Evolutionary conservation across 768 basidiomycete genomes (phyloP), one percentile per base, ranked within the genome.

Genomic region (Lentinula aciculospora): DNA sequence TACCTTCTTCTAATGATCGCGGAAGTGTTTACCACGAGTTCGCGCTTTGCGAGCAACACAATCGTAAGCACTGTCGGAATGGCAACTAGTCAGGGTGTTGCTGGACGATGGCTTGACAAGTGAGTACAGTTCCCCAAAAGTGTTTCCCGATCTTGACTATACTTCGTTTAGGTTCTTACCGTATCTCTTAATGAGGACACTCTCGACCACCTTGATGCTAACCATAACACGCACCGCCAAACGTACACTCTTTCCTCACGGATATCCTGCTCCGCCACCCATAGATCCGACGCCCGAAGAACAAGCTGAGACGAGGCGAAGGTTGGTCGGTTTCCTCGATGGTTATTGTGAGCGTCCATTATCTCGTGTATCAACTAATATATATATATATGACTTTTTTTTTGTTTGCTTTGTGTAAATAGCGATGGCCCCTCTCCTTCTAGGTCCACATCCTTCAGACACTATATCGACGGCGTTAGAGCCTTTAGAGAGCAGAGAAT

Each of bases 201-300:
- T 88, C 56, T 74, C 83, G 1, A 74, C 82, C 4, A 60, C 74
- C 4, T 78, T 81, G 50, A 68, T 91, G 25, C 75, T 86, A 19
- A 74, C 74, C 31, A 68, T 80, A 27, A 74, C 85, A 36, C 79
- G 82, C 36, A 66, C 78, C 4, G 72, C 84, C 13, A 92, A 90
- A 64, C 78, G 78, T 8, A 80, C 86, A 7, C 76, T 98, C 27
- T 98, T 96, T 67, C 95, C 96, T 3, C 85, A 85, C 60, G 95
- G 96, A 13, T 92, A 92, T 71, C 94, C 93, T 1, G 89, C 81
- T 0, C 83, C 85, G 0, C 70, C 84, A 0, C 84, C 88, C 1
- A 73, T 80, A 1, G 90, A 92, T 44, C 95, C 94, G 17, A 84
- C 86, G 0, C 73, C 74, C 1, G 90, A 90, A 62, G 93, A 95